Evolutionary conservation across 163 green algal genomes (phyloP), one percentile per base, ranked within the genome.

Genomic region (Coccomyxa subellipsoidea): DNA sequence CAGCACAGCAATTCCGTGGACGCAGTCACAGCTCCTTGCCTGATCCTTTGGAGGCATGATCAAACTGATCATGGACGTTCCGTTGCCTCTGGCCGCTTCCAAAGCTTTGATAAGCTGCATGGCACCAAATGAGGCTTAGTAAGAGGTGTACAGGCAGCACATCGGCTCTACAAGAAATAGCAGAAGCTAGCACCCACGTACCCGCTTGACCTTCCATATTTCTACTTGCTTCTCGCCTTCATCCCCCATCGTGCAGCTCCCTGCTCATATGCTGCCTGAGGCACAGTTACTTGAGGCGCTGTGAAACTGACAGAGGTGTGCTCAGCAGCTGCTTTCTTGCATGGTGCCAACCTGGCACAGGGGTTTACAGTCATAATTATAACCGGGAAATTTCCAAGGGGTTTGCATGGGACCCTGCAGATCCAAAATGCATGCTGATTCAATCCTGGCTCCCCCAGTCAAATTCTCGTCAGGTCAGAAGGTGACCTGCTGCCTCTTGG

Each of bases 41-140:
- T 99, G 96, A 88, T 98, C 97, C 84, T 98, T 97, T 0, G 97
- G 97, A 34, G 97, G 97, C 91, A 99, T 96, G 81, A 99, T 98
- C 5, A 99, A 88, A 70, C 90, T 96, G 84, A 99, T 99, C 97
- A 99, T 99, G 78, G 92, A 98, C 21, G 97, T 99, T 35, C 97
- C 97, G 86, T 99, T 99, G 47, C 97, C 97, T n/a, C 94, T 85
- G 0, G 97, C 97, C 35, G 89, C 88, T 85, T 99, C 92, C 71
- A 99, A 88, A 15, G 87, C 95, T 86, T 99, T 99, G 81, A 99
- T 98, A 0, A 98, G 84, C 93, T 98, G 88, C 83, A 84, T 66
- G 18, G 47, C 47, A 66, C 47, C n/a, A n/a, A n/a, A n/a, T n/a
- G n/a, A n/a, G n/a, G n/a, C n/a, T n/a, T n/a, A n/a, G n/a, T n/a